phyloP scores from a whole-genome alignment of 352 stramenopile species.

The Pythium aquatile region DNA sequence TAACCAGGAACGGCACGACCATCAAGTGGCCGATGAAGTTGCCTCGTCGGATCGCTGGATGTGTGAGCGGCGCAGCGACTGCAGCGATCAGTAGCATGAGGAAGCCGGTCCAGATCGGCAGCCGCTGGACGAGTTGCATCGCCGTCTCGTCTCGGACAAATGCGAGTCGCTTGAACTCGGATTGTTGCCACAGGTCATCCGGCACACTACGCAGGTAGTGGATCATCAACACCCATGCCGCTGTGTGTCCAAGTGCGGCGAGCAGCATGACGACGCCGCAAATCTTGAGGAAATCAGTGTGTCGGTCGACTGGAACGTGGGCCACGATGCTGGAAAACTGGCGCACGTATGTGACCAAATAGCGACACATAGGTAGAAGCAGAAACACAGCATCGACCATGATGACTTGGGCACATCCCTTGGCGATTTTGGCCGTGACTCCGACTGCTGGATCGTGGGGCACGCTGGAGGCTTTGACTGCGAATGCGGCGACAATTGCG shows the following conservation, averaged over 20 bases:
- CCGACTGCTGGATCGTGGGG: slow-evolving; percentile 48
- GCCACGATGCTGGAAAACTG: slow-evolving; percentile 35
- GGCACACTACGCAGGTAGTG: slow-evolving; percentile 44
- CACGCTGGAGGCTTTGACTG: slow-evolving; percentile 43
- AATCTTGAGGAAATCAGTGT: slow-evolving; percentile 78
- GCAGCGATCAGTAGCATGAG: slow-evolving; percentile 56
- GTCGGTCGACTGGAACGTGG: slow-evolving; percentile 56
- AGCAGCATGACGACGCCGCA: slow-evolving; percentile 70
- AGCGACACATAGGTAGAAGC: slow-evolving; percentile 71
- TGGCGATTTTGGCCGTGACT: slow-evolving; percentile 54
- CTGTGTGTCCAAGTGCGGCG: slow-evolving; percentile 50
- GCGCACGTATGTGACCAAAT: slow-evolving; percentile 57
- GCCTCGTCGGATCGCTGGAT: slow-evolving; percentile 46
- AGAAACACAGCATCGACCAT: slow-evolving; percentile 78
- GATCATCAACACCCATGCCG: slow-evolving; percentile 55
- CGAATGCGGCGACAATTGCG: slow-evolving; percentile 46
- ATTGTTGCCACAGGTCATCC: slow-evolving; percentile 40
- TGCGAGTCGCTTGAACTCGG: slow-evolving; percentile 39
- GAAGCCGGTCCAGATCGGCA: slow-evolving; percentile 63
- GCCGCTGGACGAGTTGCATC: slow-evolving; percentile 37
- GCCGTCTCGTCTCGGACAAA: slow-evolving; percentile 57
- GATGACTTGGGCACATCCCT: slow-evolving; percentile 67
- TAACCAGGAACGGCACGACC: slow-evolving; percentile 61
- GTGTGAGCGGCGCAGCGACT: slow-evolving; percentile 45
- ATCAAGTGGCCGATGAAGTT: slow-evolving; percentile 72